Percentiles rank a stretch among this genome's conserved stretches.
Conservation (phyloP, 805 yeast genomes). For the Kregervanrija delftensis region DNA sequence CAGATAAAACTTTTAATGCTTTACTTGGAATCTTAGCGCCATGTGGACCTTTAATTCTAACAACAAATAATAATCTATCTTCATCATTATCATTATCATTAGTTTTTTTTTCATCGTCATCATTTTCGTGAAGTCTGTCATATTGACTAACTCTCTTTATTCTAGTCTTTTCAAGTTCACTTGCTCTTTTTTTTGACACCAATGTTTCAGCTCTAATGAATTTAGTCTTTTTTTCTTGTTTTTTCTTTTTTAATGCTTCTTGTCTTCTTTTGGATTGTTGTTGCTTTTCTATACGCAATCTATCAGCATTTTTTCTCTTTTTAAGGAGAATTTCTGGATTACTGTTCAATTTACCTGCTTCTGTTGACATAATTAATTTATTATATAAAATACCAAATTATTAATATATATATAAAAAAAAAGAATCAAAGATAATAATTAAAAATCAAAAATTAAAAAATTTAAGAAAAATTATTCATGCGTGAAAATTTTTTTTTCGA, state of each 20-base stretch:
- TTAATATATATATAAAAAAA: neutral
- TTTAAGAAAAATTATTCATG: too few species aligned
- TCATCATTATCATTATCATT: constrained; percentile 23
- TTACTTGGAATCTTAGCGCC: constrained; percentile 62
- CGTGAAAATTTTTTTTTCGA: too few species aligned
- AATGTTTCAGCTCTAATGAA: constrained; percentile 72
- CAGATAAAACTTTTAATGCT: constrained; percentile 49
- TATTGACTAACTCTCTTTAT: constrained; percentile 53
- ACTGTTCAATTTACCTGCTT: constrained; percentile 42
- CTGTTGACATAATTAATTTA: constrained; percentile 13
- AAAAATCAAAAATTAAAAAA: neutral
- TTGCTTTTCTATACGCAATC: constrained; percentile 66
- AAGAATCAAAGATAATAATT: constrained; percentile 1
- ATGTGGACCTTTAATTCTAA: constrained; percentile 60
- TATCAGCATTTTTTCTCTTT: constrained; percentile 74
- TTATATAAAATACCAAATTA: neutral
- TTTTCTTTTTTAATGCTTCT: constrained; percentile 38
- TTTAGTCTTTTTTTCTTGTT: constrained; percentile 34
- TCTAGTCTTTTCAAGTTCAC: constrained; percentile 62
- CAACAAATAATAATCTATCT: constrained; percentile 53
- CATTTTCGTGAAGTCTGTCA: constrained; percentile 31
- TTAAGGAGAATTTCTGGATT: constrained; percentile 73
- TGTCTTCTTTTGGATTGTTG: constrained; percentile 50
- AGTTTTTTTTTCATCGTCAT: constrained; percentile 21
- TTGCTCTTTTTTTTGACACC: constrained; percentile 58